Percentiles rank a stretch among this genome's conserved stretches.
phyloP scores from a whole-genome alignment of 2,329 filamentous ascomycete genomes.

The Pseudogymnoascus sp. region DNA sequence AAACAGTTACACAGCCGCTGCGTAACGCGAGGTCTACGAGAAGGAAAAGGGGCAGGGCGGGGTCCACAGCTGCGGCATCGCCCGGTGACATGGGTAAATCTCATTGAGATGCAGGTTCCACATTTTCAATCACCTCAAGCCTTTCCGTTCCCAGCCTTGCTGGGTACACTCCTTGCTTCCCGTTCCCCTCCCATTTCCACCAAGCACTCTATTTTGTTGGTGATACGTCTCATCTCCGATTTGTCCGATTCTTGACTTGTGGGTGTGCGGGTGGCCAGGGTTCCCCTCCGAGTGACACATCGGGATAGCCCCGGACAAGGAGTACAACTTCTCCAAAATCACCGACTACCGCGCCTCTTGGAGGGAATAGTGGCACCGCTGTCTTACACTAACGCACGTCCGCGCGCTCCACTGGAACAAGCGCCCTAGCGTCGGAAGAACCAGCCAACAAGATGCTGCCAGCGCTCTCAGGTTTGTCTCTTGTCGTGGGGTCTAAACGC shows the following conservation, averaged over 20 bases:
- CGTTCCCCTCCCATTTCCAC: background rate
- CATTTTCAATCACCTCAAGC: constrained; percentile 6
- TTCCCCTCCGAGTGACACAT: background rate
- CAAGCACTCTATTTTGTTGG: background rate
- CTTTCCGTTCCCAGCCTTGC: background rate
- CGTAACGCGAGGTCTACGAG: background rate
- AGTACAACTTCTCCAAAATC: background rate
- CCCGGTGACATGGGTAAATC: constrained; percentile 4
- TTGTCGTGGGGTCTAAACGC: background rate
- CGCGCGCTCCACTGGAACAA: constrained; percentile 3
- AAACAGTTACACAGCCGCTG: background rate
- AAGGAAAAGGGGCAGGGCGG: background rate
- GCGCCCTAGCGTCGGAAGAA: background rate
- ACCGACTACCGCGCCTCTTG: background rate
- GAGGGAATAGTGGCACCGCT: background rate
- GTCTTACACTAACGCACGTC: constrained; percentile 3
- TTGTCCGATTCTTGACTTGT: background rate
- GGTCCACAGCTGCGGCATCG: background rate
- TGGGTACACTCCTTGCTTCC: background rate
- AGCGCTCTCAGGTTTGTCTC: background rate
- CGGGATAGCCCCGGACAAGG: background rate
- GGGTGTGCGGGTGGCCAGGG: background rate
- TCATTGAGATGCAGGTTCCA: background rate
- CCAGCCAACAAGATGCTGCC: constrained; percentile 1
- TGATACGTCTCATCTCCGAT: constrained; percentile 1